phyloP scores from a whole-genome alignment of 495 filamentous ascomycete species.

The Talaromyces wortmannii region DNA sequence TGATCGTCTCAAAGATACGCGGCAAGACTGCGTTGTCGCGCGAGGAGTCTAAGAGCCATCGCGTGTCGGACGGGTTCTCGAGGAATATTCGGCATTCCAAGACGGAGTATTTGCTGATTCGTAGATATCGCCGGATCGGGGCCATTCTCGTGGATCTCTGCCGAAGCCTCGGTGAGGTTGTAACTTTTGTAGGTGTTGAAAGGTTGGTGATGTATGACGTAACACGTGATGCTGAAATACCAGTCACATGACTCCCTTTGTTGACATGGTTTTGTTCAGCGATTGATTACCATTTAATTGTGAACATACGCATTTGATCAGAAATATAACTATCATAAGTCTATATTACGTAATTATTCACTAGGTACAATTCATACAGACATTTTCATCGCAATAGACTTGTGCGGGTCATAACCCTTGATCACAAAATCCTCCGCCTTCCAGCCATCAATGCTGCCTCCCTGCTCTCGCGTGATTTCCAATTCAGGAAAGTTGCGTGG shows the following conservation, averaged over 20 bases:
- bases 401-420: constrained; percentile 83
- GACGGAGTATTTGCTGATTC: constrained; percentile 83
- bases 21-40: constrained; percentile 62
- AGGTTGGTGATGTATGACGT: neutral
- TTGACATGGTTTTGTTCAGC: neutral
- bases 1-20: constrained; percentile 73
- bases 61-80: constrained; percentile 74
- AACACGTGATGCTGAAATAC: neutral
- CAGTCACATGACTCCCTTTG: neutral
- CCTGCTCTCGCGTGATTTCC: constrained; percentile 56
- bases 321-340: no score
- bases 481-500: constrained; percentile 79
- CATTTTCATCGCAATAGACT: constrained; percentile 95
- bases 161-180: neutral
- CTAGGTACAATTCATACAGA: constrained; percentile 50
- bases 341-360: neutral
- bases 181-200: neutral
- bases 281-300: no score
- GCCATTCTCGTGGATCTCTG: constrained; percentile 47
- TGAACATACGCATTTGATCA: no score
- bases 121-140: constrained; percentile 74
- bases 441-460: constrained; percentile 74
- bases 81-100: constrained; percentile 94
- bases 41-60: constrained; percentile 64
- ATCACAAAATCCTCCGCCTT: constrained; percentile 82